Evolutionary conservation across 2,329 filamentous ascomycete species (phyloP).

Genomic region (Fusarium circinatum): DNA sequence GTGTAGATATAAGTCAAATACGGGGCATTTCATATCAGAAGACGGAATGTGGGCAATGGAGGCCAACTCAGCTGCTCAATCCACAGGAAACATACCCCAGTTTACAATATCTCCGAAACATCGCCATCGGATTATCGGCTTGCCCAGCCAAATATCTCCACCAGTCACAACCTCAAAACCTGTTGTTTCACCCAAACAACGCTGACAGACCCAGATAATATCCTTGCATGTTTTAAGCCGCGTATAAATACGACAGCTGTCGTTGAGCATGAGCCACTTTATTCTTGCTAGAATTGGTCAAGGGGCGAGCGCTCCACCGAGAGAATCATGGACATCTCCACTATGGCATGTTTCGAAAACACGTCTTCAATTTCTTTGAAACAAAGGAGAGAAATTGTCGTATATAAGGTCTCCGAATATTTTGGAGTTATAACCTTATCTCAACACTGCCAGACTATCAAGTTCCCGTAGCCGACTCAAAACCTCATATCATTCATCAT

Average conservation of each 20-base stretch:
- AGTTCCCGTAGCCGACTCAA: neutral
- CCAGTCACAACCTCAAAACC: constrained; percentile 3
- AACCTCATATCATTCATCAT: constrained; percentile 12
- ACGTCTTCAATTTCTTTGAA: constrained; percentile 25
- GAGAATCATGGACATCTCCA: constrained; percentile 3
- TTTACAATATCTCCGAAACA: neutral
- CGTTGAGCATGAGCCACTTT: neutral
- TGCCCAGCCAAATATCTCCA: constrained; percentile 1
- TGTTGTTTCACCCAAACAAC: constrained; percentile 1
- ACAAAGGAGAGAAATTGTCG: neutral
- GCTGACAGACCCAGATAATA: neutral
- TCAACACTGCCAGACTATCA: neutral
- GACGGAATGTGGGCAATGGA: neutral
- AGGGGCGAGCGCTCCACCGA: constrained; percentile 8
- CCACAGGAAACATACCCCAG: neutral
- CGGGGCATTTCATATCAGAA: too few relatives aligned
- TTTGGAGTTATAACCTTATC: neutral
- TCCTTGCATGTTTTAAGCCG: neutral
- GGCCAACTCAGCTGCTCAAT: neutral
- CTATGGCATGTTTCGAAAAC: constrained; percentile 19
- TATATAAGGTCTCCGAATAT: constrained; percentile 12
- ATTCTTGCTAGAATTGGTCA: constrained; percentile 10
- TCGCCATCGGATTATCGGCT: neutral
- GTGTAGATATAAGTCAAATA: too few relatives aligned
- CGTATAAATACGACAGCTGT: neutral